Percentiles rank a stretch among this genome's conserved stretches.
Conservation (phyloP, 805 yeast genomes). For the Ogataea polymorpha region DNA sequence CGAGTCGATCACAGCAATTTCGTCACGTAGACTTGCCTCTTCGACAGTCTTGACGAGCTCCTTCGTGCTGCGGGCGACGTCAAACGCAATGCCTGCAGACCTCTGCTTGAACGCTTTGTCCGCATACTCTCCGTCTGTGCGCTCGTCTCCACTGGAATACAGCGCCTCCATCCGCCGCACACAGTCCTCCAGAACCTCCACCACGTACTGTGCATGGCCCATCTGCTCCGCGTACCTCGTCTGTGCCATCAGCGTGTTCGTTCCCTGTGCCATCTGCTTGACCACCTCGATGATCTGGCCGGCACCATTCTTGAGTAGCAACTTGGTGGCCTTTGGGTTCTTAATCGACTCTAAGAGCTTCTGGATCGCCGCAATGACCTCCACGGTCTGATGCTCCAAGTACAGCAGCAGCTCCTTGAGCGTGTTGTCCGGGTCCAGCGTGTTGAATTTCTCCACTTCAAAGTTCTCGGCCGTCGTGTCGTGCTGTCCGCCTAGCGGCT, state of each 20-base stretch:
- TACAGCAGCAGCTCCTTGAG: conserved; percentile 78
- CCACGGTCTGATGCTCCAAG: conserved; percentile 89
- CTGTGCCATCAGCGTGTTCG: conserved; percentile 83
- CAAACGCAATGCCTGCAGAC: conserved; percentile 93
- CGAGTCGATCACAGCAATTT: conserved; percentile 76
- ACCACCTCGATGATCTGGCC: conserved; percentile 76
- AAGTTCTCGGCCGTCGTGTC: conserved; percentile 34
- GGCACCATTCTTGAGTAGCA: conserved; percentile 69
- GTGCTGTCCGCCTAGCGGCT: conserved; percentile 14
- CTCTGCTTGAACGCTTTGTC: conserved; percentile 89
- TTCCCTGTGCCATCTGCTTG: conserved; percentile 84
- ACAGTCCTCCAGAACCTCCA: conserved; percentile 81
- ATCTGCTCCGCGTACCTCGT: conserved; percentile 79
- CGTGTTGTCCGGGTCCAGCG: conserved; percentile 85
- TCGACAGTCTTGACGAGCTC: conserved; percentile 95
- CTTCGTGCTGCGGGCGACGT: conserved; percentile 93
- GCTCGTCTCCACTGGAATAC: conserved; percentile 41
- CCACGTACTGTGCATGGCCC: conserved; percentile 91
- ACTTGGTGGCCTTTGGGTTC: conserved; percentile 72
- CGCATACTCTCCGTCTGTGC: conserved; percentile 61
- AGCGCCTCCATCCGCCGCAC: conserved; percentile 75
- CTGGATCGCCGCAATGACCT: conserved; percentile 87
- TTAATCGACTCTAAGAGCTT: conserved; percentile 73
- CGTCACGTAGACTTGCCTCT: conserved; percentile 86
- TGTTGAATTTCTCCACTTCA: conserved; percentile 73